Evolutionary conservation across 306 rosid species (phyloP), one percentile per base, ranked within the genome.

Genomic region (Acacia crassicarpa): DNA sequence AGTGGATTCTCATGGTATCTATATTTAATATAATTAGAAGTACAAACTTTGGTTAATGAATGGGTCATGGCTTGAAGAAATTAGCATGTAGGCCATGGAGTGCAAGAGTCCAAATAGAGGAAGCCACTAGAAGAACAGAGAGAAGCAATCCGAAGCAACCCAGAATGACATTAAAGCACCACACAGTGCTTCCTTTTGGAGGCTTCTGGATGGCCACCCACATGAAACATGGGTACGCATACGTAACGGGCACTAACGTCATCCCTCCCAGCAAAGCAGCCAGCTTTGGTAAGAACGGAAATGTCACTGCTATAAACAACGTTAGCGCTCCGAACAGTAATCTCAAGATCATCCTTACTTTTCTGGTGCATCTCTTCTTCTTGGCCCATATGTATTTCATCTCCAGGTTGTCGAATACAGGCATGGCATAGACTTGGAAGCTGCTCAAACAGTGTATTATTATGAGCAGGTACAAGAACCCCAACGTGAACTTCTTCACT

Each of bases 361-460:
- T 27, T 27, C 27, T 27, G 27, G 27, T 0, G 27, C 27, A 27
- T 27, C 27, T 27, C 27, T 27, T 27, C 27, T 27, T 27, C 27
- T 27, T 27, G 27, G 27, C 27, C 27, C 1, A 0, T 27, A 27
- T 27, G 27, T 27, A 27, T 0, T 27, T 27, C 27, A 27, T 0
- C 27, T 27, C 27, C 27, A 27, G 27, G 27, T 27, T 27, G 27
- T 27, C 27, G 27, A 27, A 27, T 27, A 27, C 2, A 32, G 84
- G 83, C 92, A 91, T 90, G 40, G 89, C 87, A 16, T 91, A 93
- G 32, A 91, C 22, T 89, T 86, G 98, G 89, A 72, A 93, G 72
- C 89, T 82, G 4, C 83, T 51, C 44, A 91, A 13, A 78, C 91
- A 77, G 43, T 89, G 90, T 49, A 83, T 54, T 32, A 84, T 54